Evolutionary conservation across 306 rosid species (phyloP).

Genomic region (Inga laurina): DNA sequence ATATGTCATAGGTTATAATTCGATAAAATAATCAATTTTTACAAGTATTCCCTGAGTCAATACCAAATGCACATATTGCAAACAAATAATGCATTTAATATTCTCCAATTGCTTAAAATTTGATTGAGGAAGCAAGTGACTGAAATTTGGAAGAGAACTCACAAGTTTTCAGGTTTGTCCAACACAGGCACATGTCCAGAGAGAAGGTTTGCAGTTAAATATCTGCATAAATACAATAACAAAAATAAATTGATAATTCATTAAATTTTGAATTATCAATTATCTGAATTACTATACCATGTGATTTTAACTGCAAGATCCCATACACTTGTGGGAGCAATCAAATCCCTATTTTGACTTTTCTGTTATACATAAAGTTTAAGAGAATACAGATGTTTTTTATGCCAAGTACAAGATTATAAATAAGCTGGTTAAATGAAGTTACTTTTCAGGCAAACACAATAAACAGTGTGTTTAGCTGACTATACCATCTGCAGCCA

Average conservation of each 20-base stretch:
- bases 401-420: no score
- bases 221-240: conserved; percentile 40
- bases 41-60: not conserved
- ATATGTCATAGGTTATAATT: not conserved
- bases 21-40: not conserved
- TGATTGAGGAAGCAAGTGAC: not conserved
- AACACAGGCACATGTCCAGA: conserved; percentile 51
- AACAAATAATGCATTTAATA: not conserved
- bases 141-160: conserved; percentile 40
- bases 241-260: conserved; percentile 14
- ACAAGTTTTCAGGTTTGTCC: conserved; percentile 39
- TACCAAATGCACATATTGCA: not conserved
- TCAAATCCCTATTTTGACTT: no score
- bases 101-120: not conserved
- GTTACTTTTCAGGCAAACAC: no score
- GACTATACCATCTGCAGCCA: no score
- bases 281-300: no score
- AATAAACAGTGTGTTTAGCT: no score
- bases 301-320: no score
- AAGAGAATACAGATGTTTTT: no score
- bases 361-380: no score
- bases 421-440: no score
- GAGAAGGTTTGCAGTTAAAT: conserved; percentile 62
- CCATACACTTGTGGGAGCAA: no score
- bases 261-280: not conserved